Percentiles rank a stretch among this genome's conserved stretches.
These are phyloP conservation scores for Trichosanthes cucumerina DNA, from an alignment of 306 rosid species.

Conservation along the genomic window DNA sequence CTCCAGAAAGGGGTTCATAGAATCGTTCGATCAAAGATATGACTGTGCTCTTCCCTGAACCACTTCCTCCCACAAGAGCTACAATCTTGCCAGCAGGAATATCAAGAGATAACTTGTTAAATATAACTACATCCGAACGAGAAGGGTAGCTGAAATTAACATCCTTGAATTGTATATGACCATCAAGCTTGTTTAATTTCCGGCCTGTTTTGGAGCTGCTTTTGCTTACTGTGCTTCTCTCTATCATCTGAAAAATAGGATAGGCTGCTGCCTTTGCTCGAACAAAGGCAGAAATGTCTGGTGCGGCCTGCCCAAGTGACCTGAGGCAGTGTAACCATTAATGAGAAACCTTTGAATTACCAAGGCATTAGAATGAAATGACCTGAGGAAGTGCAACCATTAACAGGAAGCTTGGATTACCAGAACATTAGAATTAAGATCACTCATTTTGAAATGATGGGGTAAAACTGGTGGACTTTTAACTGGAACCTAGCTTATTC, in stretches of 20 bases:
- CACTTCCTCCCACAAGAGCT: conserved; percentile 95
- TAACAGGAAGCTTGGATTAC: not conserved
- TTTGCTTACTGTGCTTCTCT: conserved; percentile 60
- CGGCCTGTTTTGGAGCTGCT: conserved; percentile 40
- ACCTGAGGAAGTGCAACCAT: not conserved
- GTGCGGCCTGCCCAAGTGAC: conserved; percentile 93
- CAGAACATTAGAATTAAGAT: not conserved
- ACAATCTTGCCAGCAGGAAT: conserved; percentile 82
- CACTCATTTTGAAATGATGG: not conserved
- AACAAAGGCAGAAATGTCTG: conserved; percentile 75
- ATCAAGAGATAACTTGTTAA: conserved; percentile 55
- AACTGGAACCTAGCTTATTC: too few relatives aligned
- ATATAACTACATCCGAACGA: conserved; percentile 58
- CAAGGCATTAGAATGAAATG: not conserved
- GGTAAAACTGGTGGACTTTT: too few relatives aligned
- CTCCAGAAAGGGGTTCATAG: conserved; percentile 79
- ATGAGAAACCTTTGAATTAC: not conserved
- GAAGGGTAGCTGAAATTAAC: conserved; percentile 81
- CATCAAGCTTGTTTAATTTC: conserved; percentile 54
- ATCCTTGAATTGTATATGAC: conserved; percentile 66
- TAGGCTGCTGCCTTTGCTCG: conserved; percentile 90
- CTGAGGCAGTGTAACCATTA: conserved; percentile 25
- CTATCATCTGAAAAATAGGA: conserved; percentile 94
- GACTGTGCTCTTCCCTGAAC: conserved; percentile 90
- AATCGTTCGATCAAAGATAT: conserved; percentile 87